Percentiles rank a stretch among this genome's conserved stretches.
Evolutionary conservation across 1,139 yeast genomes (phyloP).

Genomic region (Magnusiomyces paraingens): DNA sequence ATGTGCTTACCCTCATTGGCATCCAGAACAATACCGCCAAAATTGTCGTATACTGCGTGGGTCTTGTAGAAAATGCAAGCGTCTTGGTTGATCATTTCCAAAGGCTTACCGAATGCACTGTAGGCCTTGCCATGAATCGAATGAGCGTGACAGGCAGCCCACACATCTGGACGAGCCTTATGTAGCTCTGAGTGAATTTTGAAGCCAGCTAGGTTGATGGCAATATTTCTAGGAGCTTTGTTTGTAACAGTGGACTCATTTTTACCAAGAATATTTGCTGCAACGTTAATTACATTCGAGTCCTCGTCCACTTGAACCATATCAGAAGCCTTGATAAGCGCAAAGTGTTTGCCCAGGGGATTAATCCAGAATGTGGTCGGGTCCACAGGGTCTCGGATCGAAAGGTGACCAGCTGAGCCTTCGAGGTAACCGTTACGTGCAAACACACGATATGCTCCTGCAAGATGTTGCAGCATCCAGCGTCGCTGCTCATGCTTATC

Average conservation of each 20-base stretch:
- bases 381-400: slow-evolving; percentile 70
- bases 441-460: slow-evolving; percentile 74
- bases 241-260: no score
- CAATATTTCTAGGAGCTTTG: slow-evolving; percentile 26
- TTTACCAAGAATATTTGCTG: slow-evolving; percentile 24
- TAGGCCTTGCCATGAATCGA: slow-evolving; percentile 70
- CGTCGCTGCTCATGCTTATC: slow-evolving; percentile 48
- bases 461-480: slow-evolving; percentile 69
- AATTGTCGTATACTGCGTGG: slow-evolving; percentile 59
- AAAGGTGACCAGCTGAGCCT: slow-evolving; percentile 77
- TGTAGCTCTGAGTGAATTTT: slow-evolving; percentile 73
- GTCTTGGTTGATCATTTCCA: slow-evolving; percentile 79
- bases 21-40: slow-evolving; percentile 78
- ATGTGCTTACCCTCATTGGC: slow-evolving; percentile 63
- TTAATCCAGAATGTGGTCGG: slow-evolving; percentile 73
- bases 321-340: slow-evolving; percentile 60
- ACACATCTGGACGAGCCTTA: slow-evolving; percentile 68
- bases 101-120: slow-evolving; percentile 60
- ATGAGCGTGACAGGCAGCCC: slow-evolving; percentile 80
- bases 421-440: slow-evolving; percentile 69
- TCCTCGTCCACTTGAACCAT: slow-evolving; percentile 70
- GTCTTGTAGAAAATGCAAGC: slow-evolving; percentile 59
- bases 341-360: slow-evolving; percentile 69
- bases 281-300: slow-evolving; percentile 47
- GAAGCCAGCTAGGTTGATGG: slow-evolving; percentile 77